Evolutionary conservation across 331 rosid species (phyloP).

Genomic region (Cydonia oblonga): DNA sequence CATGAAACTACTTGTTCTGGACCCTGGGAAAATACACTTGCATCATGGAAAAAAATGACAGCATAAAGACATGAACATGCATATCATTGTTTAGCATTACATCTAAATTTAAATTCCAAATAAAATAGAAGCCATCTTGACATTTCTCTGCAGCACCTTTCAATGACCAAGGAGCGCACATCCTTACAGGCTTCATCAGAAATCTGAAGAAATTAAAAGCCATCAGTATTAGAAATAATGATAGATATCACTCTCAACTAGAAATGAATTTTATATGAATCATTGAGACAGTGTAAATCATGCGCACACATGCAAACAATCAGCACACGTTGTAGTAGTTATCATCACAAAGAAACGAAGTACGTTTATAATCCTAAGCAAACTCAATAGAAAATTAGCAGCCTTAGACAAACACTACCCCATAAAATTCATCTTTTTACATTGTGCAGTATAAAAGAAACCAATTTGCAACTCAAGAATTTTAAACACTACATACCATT

Average conservation of each 20-base stretch:
- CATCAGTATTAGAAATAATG: conserved; percentile 11
- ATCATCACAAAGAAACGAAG: not conserved
- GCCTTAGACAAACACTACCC: not conserved
- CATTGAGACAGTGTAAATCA: not conserved
- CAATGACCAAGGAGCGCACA: conserved; percentile 56
- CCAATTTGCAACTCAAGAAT: not conserved
- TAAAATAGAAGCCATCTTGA: not conserved
- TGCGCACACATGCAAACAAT: not conserved
- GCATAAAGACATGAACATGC: not conserved
- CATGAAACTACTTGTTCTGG: too few relatives aligned
- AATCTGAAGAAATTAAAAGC: conserved; percentile 37
- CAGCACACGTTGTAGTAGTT: not conserved
- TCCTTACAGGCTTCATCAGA: conserved; percentile 79
- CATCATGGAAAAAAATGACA: not conserved
- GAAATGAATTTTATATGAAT: not conserved
- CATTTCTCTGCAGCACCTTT: conserved; percentile 47
- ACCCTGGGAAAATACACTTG: too few relatives aligned
- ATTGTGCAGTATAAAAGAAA: not conserved
- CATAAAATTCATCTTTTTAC: not conserved
- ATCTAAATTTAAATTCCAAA: not conserved
- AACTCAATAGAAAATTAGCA: not conserved
- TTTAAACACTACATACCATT: not conserved
- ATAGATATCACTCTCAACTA: not conserved
- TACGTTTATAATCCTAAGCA: not conserved
- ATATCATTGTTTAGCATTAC: not conserved